Base-by-base conservation (phyloP, 768 basidiomycete genomes). In the Leucocoprinus sp. region DNA sequence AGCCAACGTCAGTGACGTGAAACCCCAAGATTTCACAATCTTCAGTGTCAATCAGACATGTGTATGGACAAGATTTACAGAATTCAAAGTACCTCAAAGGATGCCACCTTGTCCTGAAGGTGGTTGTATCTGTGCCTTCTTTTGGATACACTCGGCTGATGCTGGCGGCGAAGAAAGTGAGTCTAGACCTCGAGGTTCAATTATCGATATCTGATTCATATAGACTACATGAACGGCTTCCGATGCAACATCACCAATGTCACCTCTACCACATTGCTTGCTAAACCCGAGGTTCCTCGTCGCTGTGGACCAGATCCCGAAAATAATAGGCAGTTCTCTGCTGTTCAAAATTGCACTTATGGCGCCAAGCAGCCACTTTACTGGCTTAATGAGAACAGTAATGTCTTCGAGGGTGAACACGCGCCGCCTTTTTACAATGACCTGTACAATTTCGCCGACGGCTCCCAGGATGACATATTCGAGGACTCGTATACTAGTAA, bases 1-100 rank as follows among this genome's bases (percentile, higher is more conserved):
- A 58, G 74, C 61, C 51, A 67, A 87, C 52, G 75, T 69, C 1
- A 62, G 58, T 0, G 52, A 70, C 0, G 72, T 89, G 5, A 60
- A 78, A 54, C 84, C 84, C 0, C 74, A 70, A 35, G 83, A 87
- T 61, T 81, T 88, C 54, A 72, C 78, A 0, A 65, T 88, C 8
- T 87, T 88, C 60, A 82, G 78, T 46, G 73, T 85, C 9, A 86
- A 87, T 56, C 80, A 82, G 38, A 81, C 77, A 0, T 86, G 84
- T 51, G 84, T 85, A 0, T 88, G 80, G 80, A 72, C 65, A 18
- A 68, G 82, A 15, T 75, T 77, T 57, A 87, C 81, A 5, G 74
- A 78, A 40, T 89, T 88, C 52, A 56, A 71, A 37, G 81, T 89
- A 4, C 87, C 86, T 0, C 68, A 56, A 14, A 63, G 62, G 8